These are phyloP conservation scores for Herpetomonas tarakana DNA, from an alignment of 208 protist species.

Conservation along the genomic window DNA sequence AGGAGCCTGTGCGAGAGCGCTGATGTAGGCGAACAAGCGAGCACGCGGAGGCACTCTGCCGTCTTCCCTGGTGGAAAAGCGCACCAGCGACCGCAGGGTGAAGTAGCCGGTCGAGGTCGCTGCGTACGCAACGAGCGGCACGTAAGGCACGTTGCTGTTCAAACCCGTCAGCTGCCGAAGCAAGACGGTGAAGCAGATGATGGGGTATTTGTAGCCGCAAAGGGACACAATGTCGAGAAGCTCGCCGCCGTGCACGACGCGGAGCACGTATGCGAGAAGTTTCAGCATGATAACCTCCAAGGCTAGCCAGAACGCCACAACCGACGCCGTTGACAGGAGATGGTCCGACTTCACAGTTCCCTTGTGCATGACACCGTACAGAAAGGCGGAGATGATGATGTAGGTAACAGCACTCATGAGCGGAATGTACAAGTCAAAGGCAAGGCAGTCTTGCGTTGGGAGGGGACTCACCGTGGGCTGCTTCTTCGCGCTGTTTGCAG, in stretches of 20 bases:
- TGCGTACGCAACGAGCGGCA: constrained; percentile 38
- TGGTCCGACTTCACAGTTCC: constrained; percentile 47
- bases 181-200: constrained; percentile 50
- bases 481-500: constrained; percentile 3
- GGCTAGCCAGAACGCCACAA: constrained; percentile 45
- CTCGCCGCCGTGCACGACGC: constrained; percentile 24
- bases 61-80: constrained; percentile 31
- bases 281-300: constrained; percentile 55
- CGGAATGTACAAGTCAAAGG: constrained; percentile 82
- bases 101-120: constrained; percentile 51
- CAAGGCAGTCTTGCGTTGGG: constrained; percentile 52
- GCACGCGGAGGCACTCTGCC: constrained; percentile 42
- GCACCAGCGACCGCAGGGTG: constrained; percentile 22
- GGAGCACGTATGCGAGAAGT: constrained; percentile 39
- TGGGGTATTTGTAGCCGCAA: constrained; percentile 80
- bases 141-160: constrained; percentile 9
- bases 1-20: constrained; percentile 38
- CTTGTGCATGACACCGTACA: constrained; percentile 35
- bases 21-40: constrained; percentile 43
- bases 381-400: constrained; percentile 61
- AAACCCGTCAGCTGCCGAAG: constrained; percentile 28
- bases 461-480: constrained; percentile 14
- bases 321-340: constrained; percentile 45
- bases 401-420: constrained; percentile 83
- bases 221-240: constrained; percentile 51